A percentile compares a stretch with the other conserved stretches of the same genome.
phyloP scores from a whole-genome alignment of 352 stramenopile genomes.

The Phytophthora tentaculata region DNA sequence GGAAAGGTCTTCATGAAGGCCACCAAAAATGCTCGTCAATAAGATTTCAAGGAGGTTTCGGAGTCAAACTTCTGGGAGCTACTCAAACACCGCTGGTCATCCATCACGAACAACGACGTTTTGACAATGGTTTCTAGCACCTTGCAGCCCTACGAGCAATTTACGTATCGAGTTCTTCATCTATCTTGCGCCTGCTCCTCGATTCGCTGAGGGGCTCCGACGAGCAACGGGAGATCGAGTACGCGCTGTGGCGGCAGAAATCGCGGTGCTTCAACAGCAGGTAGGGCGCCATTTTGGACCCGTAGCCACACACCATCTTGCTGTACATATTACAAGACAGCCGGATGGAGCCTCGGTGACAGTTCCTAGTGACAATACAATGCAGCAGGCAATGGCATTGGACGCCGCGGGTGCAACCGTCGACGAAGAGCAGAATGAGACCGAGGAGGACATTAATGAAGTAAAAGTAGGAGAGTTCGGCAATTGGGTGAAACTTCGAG shows the following conservation, averaged over 20 bases:
- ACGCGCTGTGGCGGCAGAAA: slow-evolving; percentile 2
- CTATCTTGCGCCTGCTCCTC: slow-evolving; percentile 1
- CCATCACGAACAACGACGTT: background rate
- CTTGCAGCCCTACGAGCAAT: background rate
- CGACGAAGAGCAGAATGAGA: background rate
- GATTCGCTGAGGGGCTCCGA: background rate
- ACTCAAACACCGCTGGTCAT: background rate
- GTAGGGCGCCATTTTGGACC: background rate
- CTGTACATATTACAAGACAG: background rate
- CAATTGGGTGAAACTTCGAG: slow-evolving; percentile 1
- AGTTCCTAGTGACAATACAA: slow-evolving; percentile 16
- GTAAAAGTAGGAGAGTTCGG: slow-evolving; percentile 5
- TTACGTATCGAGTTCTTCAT: slow-evolving; percentile 11
- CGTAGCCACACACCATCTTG: slow-evolving; percentile 6
- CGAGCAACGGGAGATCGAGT: slow-evolving; percentile 10
- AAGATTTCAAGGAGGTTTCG: slow-evolving; percentile 9
- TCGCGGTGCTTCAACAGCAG: slow-evolving; percentile 2
- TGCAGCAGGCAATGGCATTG: slow-evolving; percentile 4
- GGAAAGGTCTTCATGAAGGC: slow-evolving; percentile 7
- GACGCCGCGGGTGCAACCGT: background rate
- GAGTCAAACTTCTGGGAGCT: slow-evolving; percentile 5
- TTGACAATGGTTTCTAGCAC: background rate
- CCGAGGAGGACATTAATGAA: background rate
- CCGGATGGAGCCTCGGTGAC: background rate
- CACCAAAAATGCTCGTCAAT: slow-evolving; percentile 12